A percentile compares a stretch with the other conserved stretches of the same genome.
These are phyloP conservation scores for Hirschioporus abietinus DNA, from an alignment of 768 basidiomycete genomes.

Conservation along the genomic window DNA sequence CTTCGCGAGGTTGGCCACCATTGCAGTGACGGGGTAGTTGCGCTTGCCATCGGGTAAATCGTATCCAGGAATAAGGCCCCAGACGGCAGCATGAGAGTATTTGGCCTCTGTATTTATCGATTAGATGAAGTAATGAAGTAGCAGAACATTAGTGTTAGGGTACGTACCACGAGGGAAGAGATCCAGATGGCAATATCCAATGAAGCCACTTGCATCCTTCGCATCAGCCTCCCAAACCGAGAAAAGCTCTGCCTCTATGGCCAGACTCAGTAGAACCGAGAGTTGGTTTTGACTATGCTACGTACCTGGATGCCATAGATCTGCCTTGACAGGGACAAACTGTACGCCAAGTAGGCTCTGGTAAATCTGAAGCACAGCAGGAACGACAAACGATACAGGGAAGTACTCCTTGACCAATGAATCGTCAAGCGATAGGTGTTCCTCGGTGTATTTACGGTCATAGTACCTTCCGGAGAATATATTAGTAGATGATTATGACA, in stretches of 20 bases:
- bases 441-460: conserved; percentile 46
- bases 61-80: conserved; percentile 69
- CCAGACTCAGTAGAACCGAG: conserved; percentile 7
- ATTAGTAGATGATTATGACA: neutral
- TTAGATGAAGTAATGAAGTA: too few relatives aligned
- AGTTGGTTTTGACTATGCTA: neutral
- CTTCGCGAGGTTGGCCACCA: conserved; percentile 92
- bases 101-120: conserved; percentile 32
- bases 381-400: conserved; percentile 79
- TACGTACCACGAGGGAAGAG: conserved; percentile 73
- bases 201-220: conserved; percentile 62
- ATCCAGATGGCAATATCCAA: conserved; percentile 86
- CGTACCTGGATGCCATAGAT: conserved; percentile 73
- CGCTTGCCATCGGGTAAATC: conserved; percentile 49
- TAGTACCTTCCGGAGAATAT: conserved; percentile 12
- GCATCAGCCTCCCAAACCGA: conserved; percentile 80
- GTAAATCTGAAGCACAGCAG: conserved; percentile 78
- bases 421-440: conserved; percentile 66
- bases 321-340: conserved; percentile 35
- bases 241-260: conserved; percentile 73
- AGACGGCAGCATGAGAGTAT: conserved; percentile 86
- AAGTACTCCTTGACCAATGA: conserved; percentile 84
- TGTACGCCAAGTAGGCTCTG: conserved; percentile 74
- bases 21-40: conserved; percentile 70
- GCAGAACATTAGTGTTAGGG: neutral